These are phyloP conservation scores for Jamesozyma jinghongensis DNA, from an alignment of 805 yeast genomes.

Conservation along the genomic window DNA sequence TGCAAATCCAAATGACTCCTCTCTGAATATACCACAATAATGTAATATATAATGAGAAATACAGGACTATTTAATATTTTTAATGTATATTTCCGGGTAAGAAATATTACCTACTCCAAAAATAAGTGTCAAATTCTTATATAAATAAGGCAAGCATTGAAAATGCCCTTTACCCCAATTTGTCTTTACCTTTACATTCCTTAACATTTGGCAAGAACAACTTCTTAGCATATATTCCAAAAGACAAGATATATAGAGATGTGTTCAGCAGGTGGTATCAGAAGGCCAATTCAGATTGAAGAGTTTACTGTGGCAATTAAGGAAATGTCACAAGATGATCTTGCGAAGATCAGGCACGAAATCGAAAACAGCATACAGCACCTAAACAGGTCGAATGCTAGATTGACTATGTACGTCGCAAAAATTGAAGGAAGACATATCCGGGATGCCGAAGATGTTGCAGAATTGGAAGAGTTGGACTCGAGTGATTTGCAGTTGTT, in stretches of 20 bases:
- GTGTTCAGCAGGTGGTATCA: constrained; percentile 26
- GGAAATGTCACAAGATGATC: constrained; percentile 41
- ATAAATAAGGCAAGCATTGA: no score
- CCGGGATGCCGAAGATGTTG: no score
- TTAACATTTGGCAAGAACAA: no score
- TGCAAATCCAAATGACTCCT: constrained; percentile 39
- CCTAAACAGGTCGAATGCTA: constrained; percentile 43
- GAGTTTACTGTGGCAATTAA: constrained; percentile 47
- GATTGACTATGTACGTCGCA: constrained; percentile 37
- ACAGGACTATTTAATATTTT: no score
- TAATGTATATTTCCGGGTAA: not conserved
- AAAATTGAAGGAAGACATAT: constrained; percentile 22
- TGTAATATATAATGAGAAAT: no score
- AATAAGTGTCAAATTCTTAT: not conserved
- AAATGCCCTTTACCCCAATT: not conserved
- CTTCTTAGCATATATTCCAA: no score
- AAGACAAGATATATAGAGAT: constrained; percentile 5
- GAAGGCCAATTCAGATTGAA: constrained; percentile 34
- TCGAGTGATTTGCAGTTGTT: constrained; percentile 43
- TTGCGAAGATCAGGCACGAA: constrained; percentile 28
- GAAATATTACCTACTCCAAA: not conserved
- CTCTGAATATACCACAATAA: not conserved
- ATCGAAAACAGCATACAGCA: constrained; percentile 38
- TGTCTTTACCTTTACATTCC: no score
- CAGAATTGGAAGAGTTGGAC: constrained; percentile 23